A percentile compares a stretch with the other conserved stretches of the same genome.
These are phyloP conservation scores for Fibroporia radiculosa DNA, from an alignment of 768 basidiomycete genomes.

Conservation along the genomic window DNA sequence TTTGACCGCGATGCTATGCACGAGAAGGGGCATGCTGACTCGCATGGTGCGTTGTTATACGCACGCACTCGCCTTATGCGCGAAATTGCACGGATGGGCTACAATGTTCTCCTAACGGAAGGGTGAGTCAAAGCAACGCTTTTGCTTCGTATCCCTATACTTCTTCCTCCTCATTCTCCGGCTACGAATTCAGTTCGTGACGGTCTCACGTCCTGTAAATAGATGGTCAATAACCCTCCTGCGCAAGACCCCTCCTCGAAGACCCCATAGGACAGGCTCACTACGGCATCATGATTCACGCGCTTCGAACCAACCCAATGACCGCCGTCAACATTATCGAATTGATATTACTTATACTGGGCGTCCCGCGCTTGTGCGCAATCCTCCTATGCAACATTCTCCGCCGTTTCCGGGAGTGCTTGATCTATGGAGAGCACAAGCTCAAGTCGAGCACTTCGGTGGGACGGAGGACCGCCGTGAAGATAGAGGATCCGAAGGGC, in stretches of 20 bases:
- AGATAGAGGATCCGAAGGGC: not conserved
- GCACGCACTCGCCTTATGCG: conserved; percentile 57
- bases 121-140: conserved; percentile 37
- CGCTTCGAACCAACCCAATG: not conserved
- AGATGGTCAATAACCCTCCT: conserved; percentile 15
- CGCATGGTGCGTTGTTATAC: conserved; percentile 42
- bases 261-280: no score
- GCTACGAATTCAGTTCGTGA: not conserved
- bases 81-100: conserved; percentile 46
- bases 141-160: not conserved
- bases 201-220: not conserved
- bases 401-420: conserved; percentile 70
- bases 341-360: conserved; percentile 65
- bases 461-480: not conserved
- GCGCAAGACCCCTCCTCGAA: conserved; percentile 6
- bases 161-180: not conserved
- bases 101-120: conserved; percentile 59
- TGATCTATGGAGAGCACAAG: conserved; percentile 16
- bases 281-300: no score
- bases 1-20: not conserved
- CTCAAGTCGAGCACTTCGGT: not conserved
- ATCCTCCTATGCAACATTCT: conserved; percentile 38
- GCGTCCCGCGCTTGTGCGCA: conserved; percentile 51
- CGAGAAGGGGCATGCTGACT: not conserved
- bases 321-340: conserved; percentile 30